Conservation (phyloP, 139 green algal species). For the Volvox reticuliferus region DNA sequence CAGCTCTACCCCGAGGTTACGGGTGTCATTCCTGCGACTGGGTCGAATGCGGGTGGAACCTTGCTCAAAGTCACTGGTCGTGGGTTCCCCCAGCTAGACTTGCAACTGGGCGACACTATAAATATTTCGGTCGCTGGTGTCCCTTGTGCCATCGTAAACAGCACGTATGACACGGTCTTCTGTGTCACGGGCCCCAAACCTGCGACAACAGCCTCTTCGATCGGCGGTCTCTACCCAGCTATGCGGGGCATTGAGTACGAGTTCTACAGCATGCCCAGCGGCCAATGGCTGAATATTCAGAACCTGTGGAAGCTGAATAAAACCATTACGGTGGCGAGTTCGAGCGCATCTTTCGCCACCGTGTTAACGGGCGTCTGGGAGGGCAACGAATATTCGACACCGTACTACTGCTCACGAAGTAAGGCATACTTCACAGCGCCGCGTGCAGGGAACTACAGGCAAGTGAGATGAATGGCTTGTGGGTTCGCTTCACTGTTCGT, state of each 20-base stretch:
- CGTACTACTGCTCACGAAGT: constrained; percentile 30
- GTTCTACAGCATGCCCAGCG: constrained; percentile 16
- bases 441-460: constrained; percentile 29
- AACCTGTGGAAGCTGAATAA: constrained; percentile 25
- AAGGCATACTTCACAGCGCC: constrained; percentile 56
- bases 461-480: background rate
- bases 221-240: constrained; percentile 35
- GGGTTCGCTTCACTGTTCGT: too few species aligned
- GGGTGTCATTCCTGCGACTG: constrained; percentile 29
- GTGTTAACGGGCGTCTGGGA: constrained; percentile 1
- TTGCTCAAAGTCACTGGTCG: constrained; percentile 39
- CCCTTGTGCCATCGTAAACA: constrained; percentile 50
- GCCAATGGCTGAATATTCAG: background rate
- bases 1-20: constrained; percentile 54
- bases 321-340: background rate
- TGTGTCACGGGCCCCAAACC: constrained; percentile 44
- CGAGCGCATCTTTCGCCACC: background rate
- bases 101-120: constrained; percentile 11
- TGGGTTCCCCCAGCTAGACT: constrained; percentile 46
- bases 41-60: constrained; percentile 50
- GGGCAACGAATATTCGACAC: background rate
- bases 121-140: constrained; percentile 10
- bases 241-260: constrained; percentile 45
- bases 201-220: background rate
- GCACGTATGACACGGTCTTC: constrained; percentile 34